Evolutionary conservation across 139 green algal genomes (phyloP).

Genomic region (Chlamydomonas applanata): DNA sequence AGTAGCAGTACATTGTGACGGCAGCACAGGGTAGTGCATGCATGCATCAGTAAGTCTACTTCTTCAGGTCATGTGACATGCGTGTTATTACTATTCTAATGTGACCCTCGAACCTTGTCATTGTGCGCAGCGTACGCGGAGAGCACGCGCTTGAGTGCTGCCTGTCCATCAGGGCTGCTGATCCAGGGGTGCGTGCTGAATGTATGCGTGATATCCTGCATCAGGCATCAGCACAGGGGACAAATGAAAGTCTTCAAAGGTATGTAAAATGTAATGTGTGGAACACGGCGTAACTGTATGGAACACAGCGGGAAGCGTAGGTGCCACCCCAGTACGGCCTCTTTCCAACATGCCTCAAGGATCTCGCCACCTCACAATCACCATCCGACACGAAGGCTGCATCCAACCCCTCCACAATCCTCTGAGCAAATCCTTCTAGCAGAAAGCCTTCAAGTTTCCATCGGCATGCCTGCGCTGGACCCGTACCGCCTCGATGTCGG

Average conservation of each 20-base stretch:
- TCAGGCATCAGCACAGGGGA: background rate
- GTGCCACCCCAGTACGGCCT: background rate
- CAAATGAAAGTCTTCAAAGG: background rate
- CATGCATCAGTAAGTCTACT: too few relatives aligned
- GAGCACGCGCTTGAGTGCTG: constrained; percentile 64
- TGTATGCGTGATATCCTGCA: constrained; percentile 72
- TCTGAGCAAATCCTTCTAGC: too few relatives aligned
- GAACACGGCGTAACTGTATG: background rate
- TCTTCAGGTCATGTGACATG: too few relatives aligned
- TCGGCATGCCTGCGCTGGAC: too few relatives aligned
- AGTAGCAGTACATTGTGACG: too few relatives aligned
- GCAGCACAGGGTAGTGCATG: too few relatives aligned
- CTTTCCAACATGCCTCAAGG: too few relatives aligned
- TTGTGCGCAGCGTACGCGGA: constrained; percentile 75
- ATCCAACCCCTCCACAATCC: too few relatives aligned
- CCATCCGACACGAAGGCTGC: too few relatives aligned
- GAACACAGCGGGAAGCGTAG: background rate
- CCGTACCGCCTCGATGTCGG: constrained; percentile 14
- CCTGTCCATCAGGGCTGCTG: constrained; percentile 52
- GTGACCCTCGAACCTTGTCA: constrained; percentile 41
- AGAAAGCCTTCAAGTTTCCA: too few relatives aligned
- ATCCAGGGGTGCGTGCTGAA: constrained; percentile 75
- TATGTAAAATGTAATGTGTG: background rate
- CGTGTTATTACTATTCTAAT: too few relatives aligned
- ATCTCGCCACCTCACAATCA: too few relatives aligned